Evolutionary conservation across 176 grass and related monocot genomes (phyloP), one percentile per base, ranked within the genome.

Genomic region (Neostapfia colusana): DNA sequence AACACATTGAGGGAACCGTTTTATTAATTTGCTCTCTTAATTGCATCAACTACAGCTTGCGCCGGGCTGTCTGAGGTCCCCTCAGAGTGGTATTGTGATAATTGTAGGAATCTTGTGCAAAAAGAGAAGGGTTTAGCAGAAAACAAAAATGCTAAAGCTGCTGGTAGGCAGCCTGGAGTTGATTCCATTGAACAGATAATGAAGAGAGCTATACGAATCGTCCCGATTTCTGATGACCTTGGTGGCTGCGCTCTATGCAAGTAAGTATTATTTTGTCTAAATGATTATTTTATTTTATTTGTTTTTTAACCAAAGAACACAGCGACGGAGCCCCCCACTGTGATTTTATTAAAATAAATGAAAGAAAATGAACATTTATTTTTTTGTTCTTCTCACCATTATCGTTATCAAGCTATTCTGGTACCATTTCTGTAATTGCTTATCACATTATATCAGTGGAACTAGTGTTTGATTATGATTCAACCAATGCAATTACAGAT

Each of bases 181-280:
- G 95, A 98, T 84, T 93, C 95, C 12, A 98, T 98, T 63, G 95
- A 98, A 67, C 87, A 98, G 85, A 98, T 98, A 86, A 84, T 90
- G 80, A 89, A 98, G 65, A 79, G 91, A 40, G 84, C 84, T 65
- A 98, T 98, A 54, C 79, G 95, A 38, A 98, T 94, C 78, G 91
- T 94, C 53, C 85, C 95, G 58, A 88, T 90, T 5, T 89, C 84
- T 64, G 84, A 92, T 79, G 91, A 98, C 73, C 84, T 92, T 82
- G 91, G 91, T 28, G 95, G 95, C 34, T 94, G 91, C 60, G 82
- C 89, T 25, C 35, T 98, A 35, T 98, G 95, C 95, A 98, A 89
- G 95, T 94, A 79, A 88, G 89, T 80, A 70, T 69, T 69, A 10
- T 40, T 60, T 76, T 64, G 55, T 13, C 60, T 67, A 39, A 40